These are phyloP conservation scores for Aspergillus proliferans DNA, from an alignment of 2,329 filamentous ascomycete species.

Conservation along the genomic window DNA sequence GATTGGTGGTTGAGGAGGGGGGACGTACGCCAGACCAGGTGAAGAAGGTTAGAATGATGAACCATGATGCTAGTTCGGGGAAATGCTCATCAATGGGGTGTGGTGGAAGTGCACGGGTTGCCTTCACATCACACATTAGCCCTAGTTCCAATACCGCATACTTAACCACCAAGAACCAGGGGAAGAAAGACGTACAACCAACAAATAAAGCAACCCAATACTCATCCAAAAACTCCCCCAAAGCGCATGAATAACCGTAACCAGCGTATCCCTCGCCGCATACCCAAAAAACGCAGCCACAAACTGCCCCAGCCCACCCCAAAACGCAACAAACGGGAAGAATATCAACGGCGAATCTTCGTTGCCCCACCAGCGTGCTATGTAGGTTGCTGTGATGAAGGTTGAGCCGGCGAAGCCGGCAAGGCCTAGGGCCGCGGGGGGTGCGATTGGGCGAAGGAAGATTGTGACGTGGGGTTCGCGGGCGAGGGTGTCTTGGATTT, in stretches of 20 bases:
- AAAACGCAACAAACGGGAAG: not conserved
- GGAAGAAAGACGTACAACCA: not conserved
- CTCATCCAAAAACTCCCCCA: not conserved
- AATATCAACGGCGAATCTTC: not conserved
- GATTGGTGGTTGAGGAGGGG: not conserved
- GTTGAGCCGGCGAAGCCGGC: not conserved
- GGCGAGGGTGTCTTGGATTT: not conserved
- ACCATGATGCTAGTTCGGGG: not conserved
- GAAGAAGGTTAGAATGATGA: not conserved
- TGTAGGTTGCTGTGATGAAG: not conserved
- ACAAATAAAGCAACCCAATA: not conserved
- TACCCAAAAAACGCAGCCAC: not conserved
- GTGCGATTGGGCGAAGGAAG: not conserved
- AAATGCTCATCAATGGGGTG: not conserved
- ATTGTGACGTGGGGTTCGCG: not conserved
- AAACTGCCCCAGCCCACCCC: not conserved
- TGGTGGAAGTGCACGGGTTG: not conserved
- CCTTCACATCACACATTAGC: not conserved
- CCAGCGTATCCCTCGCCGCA: not conserved
- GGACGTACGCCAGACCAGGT: not conserved
- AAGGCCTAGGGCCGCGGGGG: not conserved
- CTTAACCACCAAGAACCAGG: too few species aligned
- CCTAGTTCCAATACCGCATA: too few species aligned
- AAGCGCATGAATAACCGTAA: not conserved
- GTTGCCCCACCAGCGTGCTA: not conserved